Evolutionary conservation across 139 green algal species (phyloP).

Genomic region (Chlamydomonas eustigma): DNA sequence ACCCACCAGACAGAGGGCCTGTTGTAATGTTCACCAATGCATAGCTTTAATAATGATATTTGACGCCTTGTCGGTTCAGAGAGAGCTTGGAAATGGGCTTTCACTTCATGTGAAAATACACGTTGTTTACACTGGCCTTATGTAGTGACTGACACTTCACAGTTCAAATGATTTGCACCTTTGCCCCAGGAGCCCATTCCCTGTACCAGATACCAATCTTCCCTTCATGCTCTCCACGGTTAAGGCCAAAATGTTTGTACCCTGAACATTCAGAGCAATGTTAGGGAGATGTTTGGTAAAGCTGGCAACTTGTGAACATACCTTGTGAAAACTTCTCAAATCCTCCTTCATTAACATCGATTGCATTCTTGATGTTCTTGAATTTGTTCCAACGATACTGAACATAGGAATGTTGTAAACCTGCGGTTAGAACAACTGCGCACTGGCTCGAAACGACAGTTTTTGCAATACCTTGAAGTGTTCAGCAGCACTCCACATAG

Average conservation of each 20-base stretch:
- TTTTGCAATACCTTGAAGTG: conserved; percentile 74
- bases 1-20: conserved; percentile 82
- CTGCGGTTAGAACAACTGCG: not conserved
- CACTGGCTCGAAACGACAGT: not conserved
- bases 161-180: conserved; percentile 34
- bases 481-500: conserved; percentile 73
- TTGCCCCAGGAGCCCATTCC: conserved; percentile 81
- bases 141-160: not conserved
- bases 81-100: not conserved
- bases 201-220: conserved; percentile 79
- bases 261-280: conserved; percentile 31
- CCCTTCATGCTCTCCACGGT: conserved; percentile 76
- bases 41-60: not conserved
- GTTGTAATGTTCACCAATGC: conserved; percentile 5
- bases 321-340: conserved; percentile 82
- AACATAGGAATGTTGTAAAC: not conserved
- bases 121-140: not conserved
- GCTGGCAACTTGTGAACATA: conserved; percentile 18
- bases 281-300: not conserved
- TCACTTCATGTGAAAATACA: not conserved
- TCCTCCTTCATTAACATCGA: conserved; percentile 83
- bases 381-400: conserved; percentile 87
- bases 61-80: not conserved
- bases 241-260: conserved; percentile 83
- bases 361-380: conserved; percentile 67